phyloP scores from a whole-genome alignment of 495 filamentous ascomycete species.

The Aspergillus campestris region DNA sequence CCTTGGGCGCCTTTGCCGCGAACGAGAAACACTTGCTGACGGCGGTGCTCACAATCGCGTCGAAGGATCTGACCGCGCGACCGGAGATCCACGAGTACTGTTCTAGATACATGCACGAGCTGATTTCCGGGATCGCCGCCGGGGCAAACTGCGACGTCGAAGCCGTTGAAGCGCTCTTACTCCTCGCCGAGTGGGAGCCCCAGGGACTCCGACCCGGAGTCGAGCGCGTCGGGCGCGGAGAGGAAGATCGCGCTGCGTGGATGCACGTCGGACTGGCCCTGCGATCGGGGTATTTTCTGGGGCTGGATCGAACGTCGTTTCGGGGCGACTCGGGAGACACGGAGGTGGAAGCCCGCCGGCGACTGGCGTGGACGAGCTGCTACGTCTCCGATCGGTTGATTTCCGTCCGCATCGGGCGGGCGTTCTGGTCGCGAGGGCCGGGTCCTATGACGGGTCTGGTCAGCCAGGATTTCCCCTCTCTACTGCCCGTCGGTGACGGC shows the following conservation, averaged over 20 bases:
- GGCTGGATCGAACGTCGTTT: constrained; percentile 50
- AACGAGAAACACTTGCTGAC: constrained; percentile 54
- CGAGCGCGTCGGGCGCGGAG: constrained; percentile 50
- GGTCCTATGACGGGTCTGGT: constrained; percentile 54
- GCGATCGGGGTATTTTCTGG: constrained; percentile 56
- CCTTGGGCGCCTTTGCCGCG: constrained; percentile 39
- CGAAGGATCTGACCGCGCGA: constrained; percentile 49
- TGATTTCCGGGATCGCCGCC: constrained; percentile 52
- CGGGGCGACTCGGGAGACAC: constrained; percentile 39
- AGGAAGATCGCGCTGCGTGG: constrained; percentile 60
- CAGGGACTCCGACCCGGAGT: constrained; percentile 44
- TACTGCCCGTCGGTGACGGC: constrained; percentile 41
- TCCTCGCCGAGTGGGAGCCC: constrained; percentile 58
- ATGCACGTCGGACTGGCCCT: constrained; percentile 60
- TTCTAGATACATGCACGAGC: constrained; percentile 53
- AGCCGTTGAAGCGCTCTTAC: constrained; percentile 53
- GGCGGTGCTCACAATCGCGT: constrained; percentile 53
- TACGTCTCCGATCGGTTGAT: constrained; percentile 60
- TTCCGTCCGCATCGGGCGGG: constrained; percentile 53
- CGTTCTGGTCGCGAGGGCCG: constrained; percentile 58
- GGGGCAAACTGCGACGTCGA: constrained; percentile 53
- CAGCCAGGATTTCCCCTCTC: constrained; percentile 52
- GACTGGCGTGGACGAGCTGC: constrained; percentile 55
- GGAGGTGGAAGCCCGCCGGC: constrained; percentile 44
- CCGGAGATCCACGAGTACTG: constrained; percentile 51